These are phyloP conservation scores for Fistulinella cinereoalba DNA, from an alignment of 1,284 basidiomycete genomes.

Conservation along the genomic window DNA sequence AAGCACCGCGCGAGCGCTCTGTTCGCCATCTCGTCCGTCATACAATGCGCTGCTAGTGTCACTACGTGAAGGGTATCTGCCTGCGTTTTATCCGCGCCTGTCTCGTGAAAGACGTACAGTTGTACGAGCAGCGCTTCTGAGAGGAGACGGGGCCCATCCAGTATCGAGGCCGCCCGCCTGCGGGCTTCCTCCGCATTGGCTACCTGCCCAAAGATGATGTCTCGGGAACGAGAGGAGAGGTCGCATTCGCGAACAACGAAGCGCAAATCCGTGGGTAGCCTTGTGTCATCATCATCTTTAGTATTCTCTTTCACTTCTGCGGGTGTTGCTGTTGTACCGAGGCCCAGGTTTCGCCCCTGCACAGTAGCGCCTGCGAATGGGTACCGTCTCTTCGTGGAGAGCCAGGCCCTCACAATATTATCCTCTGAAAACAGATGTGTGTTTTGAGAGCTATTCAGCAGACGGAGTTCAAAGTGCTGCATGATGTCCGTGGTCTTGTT, in stretches of 20 bases:
- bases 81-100: neutral
- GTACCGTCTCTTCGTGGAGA: slow-evolving; percentile 21
- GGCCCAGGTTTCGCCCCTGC: neutral
- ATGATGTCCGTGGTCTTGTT: slow-evolving; percentile 18
- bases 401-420: slow-evolving; percentile 19
- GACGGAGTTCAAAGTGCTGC: slow-evolving; percentile 9
- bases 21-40: slow-evolving; percentile 14
- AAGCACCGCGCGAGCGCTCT: slow-evolving; percentile 32
- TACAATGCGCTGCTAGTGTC: slow-evolving; percentile 14
- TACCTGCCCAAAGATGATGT: slow-evolving; percentile 10
- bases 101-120: slow-evolving; percentile 9
- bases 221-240: slow-evolving; percentile 2
- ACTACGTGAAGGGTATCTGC: slow-evolving; percentile 19
- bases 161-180: neutral
- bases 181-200: slow-evolving; percentile 2
- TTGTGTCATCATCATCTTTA: neutral
- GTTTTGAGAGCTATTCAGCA: slow-evolving; percentile 8
- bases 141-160: slow-evolving; percentile 14
- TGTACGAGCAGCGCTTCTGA: slow-evolving; percentile 19
- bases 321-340: too few species aligned
- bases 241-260: slow-evolving; percentile 22
- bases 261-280: neutral
- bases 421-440: slow-evolving; percentile 10
- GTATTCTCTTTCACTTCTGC: neutral
- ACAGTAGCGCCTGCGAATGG: slow-evolving; percentile 17